Base-by-base conservation (phyloP, 2,329 filamentous ascomycete species). In the Aaosphaeria pasadenensis region DNA sequence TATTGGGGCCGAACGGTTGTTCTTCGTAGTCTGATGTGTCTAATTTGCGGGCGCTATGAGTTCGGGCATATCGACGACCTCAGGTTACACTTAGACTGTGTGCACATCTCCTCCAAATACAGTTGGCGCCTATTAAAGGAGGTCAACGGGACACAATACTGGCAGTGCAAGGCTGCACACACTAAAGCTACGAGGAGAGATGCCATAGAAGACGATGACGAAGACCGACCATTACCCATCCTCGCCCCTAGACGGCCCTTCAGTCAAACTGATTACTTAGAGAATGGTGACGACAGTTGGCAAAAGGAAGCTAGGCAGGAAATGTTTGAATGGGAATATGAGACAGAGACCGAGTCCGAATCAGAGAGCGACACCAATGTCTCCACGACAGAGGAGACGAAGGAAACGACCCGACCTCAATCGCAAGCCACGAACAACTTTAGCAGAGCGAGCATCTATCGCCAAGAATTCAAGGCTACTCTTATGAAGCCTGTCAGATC, bases 71-170 rank as follows among this genome's bases (percentile, higher is more conserved):
- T 62, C 2, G 48, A 57, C n/a, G 55, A 56, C 24, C 56, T 75
- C 3, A 57, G 63, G 9, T 57, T 69, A 44, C 73, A 75, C 45
- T 49, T 70, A 5, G 47, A 63, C 5, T 47, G 54, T 11, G 58
- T 57, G 48, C 72, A 75, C 45, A 64, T 70, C 17, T 57, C 69
- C 31, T 67, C 71, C 46, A 53, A 52, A 6, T 67, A 61, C 7
- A 35, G 58, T 7, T 51, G 59, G 3, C 47, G 44, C 3, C 42
- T 48, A 2, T 42, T 52, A 30, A 35, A 43, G 5, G 57, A 59
- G 38, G 45, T 39, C 6, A 30, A 57, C 6, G 56, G 56, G 6
- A 45, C 58, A 11, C 44, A 48, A 38, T 52, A 36, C 30, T 58
- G 45, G 54, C 49, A 53, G 13, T 52, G 54, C 30, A 51, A 60